Base-by-base conservation (phyloP, 2,329 filamentous ascomycete genomes). In the Leptoxyphium fumago region DNA sequence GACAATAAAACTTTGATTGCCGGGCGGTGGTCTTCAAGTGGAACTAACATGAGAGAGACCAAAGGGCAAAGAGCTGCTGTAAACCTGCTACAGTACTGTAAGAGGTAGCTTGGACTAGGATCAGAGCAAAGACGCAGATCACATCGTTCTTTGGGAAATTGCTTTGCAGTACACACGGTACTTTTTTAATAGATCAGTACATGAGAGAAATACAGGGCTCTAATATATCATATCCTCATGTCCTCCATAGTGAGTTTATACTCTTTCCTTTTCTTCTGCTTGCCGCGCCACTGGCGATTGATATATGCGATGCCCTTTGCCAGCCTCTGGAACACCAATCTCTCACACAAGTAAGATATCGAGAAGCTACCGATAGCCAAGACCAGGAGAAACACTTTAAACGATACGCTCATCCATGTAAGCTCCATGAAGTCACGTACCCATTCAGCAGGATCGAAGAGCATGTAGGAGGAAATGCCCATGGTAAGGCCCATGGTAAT, bases 201-300 rank as follows among this genome's bases (percentile, higher is more conserved):
- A 42, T n/a, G n/a, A 28, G 5, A 36, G 11, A 42, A 18, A 42
- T 3, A 36, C 9, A 4, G 15, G 32, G 32, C 32, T 13, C 11
- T 15, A 36, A 13, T 36, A 36, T 9, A 38, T 48, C 36, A 54
- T 9, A 55, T 48, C 42, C 52, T 46, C 61, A 64, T 82, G 45
- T 75, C 69, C 57, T 91, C 82, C 41, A 73, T 59, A 28, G 95
- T 80, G 15, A 85, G 54, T 66, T 96, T 96, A 60, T 95, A 95
- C 65, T 80, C 71, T 64, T 94, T 94, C 50, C 87, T 75, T 64
- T 82, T 78, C 68, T 95, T 95, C 38, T 69, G 65, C 57, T 70
- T 71, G 41, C 74, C 60, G 64, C 60, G 65, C 40, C 86, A 44
- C n/a, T 61, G 64, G 42, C 73, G 64, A 57, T 78, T 82, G 13